A percentile compares a stretch with the other conserved stretches of the same genome.
These are phyloP conservation scores for Chlamydomonas incerta DNA, from an alignment of 139 green algal species.

Conservation along the genomic window DNA sequence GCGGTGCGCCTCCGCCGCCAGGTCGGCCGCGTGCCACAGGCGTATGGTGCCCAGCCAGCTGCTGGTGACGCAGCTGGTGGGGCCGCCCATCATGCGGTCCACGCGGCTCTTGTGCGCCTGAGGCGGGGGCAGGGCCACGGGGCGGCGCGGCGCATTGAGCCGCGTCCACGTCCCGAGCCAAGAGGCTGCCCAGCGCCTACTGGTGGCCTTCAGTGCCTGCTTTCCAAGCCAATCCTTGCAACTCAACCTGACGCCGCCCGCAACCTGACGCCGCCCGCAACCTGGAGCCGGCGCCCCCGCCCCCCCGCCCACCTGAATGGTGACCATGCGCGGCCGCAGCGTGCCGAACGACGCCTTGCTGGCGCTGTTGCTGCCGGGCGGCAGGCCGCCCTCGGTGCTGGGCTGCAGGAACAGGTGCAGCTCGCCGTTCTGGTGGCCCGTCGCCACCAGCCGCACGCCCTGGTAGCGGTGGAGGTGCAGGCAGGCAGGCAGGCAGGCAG, in stretches of 20 bases:
- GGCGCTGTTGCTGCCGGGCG: conserved; percentile 16
- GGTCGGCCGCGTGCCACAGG: conserved; percentile 52
- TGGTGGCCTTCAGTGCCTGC: no score
- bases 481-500: no score
- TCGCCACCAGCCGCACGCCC: conserved; percentile 37
- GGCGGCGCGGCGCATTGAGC: no score
- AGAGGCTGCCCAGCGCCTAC: no score
- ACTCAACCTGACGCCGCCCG: no score
- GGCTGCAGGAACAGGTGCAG: conserved; percentile 55
- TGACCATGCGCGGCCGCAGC: conserved; percentile 8
- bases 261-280: no score
- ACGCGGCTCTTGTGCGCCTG: conserved; percentile 42
- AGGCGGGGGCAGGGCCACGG: no score
- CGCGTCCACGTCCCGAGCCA: no score
- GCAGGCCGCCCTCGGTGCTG: conserved; percentile 19
- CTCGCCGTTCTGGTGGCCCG: conserved; percentile 59
- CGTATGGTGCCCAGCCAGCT: conserved; percentile 55
- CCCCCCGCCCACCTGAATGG: no score
- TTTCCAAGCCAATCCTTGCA: no score
- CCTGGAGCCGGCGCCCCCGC: neutral
- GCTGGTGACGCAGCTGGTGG: conserved; percentile 35
- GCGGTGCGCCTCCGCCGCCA: conserved; percentile 51
- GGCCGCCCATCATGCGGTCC: neutral
- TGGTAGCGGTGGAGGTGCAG: no score
- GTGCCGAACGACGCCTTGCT: conserved; percentile 24